Evolutionary conservation across 2,329 filamentous ascomycete genomes (phyloP).

Genomic region (Metarhizium robertsii): DNA sequence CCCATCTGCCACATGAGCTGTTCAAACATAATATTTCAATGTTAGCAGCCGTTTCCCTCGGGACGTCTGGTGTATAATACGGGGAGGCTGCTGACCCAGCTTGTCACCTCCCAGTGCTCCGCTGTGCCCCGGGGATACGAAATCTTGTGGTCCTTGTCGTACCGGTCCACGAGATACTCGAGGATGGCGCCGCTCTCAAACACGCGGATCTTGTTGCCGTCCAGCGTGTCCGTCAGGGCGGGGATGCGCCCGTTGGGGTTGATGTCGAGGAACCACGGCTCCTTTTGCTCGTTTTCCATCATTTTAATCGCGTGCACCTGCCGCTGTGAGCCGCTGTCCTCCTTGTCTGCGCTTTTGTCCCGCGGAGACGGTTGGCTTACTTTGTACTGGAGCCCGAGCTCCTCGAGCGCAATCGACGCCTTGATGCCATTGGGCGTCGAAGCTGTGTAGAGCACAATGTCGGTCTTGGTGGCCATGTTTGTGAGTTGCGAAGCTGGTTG

Average conservation of each 20-base stretch:
- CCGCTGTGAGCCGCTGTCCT: not conserved
- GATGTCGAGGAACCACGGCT: slow-evolving; percentile 81
- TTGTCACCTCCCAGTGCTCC: slow-evolving; percentile 72
- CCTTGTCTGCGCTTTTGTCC: slow-evolving; percentile 3
- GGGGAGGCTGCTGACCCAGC: slow-evolving; percentile 48
- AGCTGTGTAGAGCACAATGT: slow-evolving; percentile 74
- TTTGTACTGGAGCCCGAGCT: slow-evolving; percentile 76
- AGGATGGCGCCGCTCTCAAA: slow-evolving; percentile 82
- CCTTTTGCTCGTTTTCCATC: slow-evolving; percentile 66
- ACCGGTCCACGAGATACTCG: slow-evolving; percentile 73
- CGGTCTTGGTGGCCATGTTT: slow-evolving; percentile 25
- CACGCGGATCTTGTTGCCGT: slow-evolving; percentile 63
- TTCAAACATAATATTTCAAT: not conserved
- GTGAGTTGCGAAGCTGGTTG: not conserved
- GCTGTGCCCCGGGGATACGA: slow-evolving; percentile 64
- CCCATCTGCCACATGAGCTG: slow-evolving; percentile 67
- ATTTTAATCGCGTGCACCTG: slow-evolving; percentile 58
- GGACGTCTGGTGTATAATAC: not conserved
- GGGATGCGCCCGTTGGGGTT: slow-evolving; percentile 92
- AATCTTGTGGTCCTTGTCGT: slow-evolving; percentile 75
- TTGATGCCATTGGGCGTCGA: slow-evolving; percentile 88
- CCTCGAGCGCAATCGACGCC: slow-evolving; percentile 76
- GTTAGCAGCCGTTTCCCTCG: slow-evolving; percentile 21
- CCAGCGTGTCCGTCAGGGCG: slow-evolving; percentile 71
- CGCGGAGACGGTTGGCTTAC: slow-evolving; percentile 20